phyloP scores from a whole-genome alignment of 441 rosid species.

The Mallotus repandus region DNA sequence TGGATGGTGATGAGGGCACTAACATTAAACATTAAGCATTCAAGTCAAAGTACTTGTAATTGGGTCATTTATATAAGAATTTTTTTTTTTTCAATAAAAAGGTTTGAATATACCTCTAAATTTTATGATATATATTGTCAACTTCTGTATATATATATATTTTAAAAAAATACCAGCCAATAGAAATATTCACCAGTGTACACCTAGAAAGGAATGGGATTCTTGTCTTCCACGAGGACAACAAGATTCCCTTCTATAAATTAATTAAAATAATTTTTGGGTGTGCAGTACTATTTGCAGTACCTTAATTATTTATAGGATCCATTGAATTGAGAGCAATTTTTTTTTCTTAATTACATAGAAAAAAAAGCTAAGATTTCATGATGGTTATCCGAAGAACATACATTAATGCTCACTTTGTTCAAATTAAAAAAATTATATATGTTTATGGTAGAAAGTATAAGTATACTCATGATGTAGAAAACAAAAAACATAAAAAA shows the following conservation, averaged over 20 bases:
- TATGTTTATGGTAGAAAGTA: no score
- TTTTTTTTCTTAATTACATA: no score
- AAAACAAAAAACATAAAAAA: no score
- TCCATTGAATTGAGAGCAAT: no score
- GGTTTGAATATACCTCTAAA: not conserved
- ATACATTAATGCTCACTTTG: no score
- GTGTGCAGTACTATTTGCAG: not conserved
- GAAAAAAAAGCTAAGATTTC: no score
- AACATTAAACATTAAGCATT: slow-evolving; percentile 22
- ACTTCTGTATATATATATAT: slow-evolving; percentile 15
- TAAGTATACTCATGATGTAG: no score
- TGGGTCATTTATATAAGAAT: no score
- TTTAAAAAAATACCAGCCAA: not conserved
- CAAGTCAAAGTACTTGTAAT: slow-evolving; percentile 30
- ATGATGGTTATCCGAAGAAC: no score
- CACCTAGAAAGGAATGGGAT: slow-evolving; percentile 24
- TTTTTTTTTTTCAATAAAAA: no score
- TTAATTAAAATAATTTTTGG: slow-evolving; percentile 1
- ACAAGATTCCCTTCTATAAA: slow-evolving; percentile 32
- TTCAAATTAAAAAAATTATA: no score
- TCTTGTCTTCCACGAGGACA: slow-evolving; percentile 22
- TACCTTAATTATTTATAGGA: no score
- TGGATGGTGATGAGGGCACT: slow-evolving; percentile 28
- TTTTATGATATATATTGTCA: slow-evolving; percentile 22
- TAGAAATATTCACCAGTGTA: slow-evolving; percentile 24